phyloP scores from a whole-genome alignment of 1,284 basidiomycete species.

The Kwoniella shivajii region DNA sequence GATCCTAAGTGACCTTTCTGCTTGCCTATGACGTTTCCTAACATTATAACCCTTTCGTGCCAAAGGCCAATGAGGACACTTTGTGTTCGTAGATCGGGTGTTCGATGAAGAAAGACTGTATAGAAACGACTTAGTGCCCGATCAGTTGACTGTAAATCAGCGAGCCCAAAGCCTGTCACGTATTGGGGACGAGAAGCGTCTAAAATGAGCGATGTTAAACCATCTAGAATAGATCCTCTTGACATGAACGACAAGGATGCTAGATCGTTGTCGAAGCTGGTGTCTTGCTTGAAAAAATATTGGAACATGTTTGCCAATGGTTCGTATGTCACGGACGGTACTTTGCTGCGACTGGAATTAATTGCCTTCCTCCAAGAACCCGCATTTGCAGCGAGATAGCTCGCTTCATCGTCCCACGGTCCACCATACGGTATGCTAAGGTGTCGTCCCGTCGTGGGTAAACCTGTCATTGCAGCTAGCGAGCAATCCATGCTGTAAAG shows the following conservation, averaged over 20 bases:
- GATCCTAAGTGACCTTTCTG: background rate
- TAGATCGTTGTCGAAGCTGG: background rate
- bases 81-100: background rate
- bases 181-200: background rate
- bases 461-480: background rate
- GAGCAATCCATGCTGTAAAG: background rate
- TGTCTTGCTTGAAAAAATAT: background rate
- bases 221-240: background rate
- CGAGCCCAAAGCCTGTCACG: background rate
- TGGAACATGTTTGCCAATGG: background rate
- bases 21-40: background rate
- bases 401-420: slow-evolving; percentile 1
- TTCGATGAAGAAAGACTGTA: background rate
- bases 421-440: background rate
- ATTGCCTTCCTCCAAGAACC: background rate
- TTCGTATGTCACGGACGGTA: background rate
- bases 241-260: background rate
- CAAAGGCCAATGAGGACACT: background rate
- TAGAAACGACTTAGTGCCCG: background rate
- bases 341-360: background rate
- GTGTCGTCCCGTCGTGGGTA: background rate
- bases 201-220: background rate
- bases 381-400: background rate
- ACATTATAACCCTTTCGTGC: background rate
- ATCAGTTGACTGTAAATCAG: background rate